Percentiles rank a stretch among this genome's conserved stretches.
Conservation (phyloP, 441 rosid genomes). For the Breynia disticha region DNA sequence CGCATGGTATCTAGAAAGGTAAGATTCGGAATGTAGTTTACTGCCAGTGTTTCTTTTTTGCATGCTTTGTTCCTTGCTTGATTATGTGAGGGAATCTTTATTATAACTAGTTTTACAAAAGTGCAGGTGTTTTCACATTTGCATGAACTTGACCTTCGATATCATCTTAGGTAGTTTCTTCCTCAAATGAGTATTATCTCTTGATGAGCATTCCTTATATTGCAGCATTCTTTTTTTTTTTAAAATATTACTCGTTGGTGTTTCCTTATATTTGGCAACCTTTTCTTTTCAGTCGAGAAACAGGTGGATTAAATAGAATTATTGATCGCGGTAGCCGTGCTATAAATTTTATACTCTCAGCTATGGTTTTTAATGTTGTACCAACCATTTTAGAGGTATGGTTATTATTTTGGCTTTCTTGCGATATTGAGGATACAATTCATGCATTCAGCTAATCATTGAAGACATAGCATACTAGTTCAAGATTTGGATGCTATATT, state of each 20-base stretch:
- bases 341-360: slow-evolving; percentile 73
- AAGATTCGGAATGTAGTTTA: not conserved
- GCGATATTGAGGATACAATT: slow-evolving; percentile 7
- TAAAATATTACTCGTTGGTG: slow-evolving; percentile 4
- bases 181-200: not conserved
- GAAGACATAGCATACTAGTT: too few species aligned
- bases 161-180: slow-evolving; percentile 68
- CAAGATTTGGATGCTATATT: too few species aligned
- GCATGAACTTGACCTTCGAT: slow-evolving; percentile 73
- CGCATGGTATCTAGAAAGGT: slow-evolving; percentile 83
- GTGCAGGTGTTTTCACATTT: slow-evolving; percentile 79
- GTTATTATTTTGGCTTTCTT: slow-evolving; percentile 13
- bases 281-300: slow-evolving; percentile 65
- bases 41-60: not conserved
- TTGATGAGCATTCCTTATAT: not conserved
- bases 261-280: slow-evolving; percentile 12
- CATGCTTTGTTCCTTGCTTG: not conserved
- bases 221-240: not conserved
- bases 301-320: slow-evolving; percentile 75
- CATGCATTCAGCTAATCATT: slow-evolving; percentile 5
- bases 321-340: slow-evolving; percentile 95
- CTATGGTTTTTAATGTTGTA: slow-evolving; percentile 83
- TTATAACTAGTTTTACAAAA: slow-evolving; percentile 1
- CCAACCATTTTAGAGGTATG: slow-evolving; percentile 90
- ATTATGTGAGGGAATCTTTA: not conserved